A percentile compares a stretch with the other conserved stretches of the same genome.
phyloP scores from a whole-genome alignment of 306 rosid species.

The Rubus idaeus region DNA sequence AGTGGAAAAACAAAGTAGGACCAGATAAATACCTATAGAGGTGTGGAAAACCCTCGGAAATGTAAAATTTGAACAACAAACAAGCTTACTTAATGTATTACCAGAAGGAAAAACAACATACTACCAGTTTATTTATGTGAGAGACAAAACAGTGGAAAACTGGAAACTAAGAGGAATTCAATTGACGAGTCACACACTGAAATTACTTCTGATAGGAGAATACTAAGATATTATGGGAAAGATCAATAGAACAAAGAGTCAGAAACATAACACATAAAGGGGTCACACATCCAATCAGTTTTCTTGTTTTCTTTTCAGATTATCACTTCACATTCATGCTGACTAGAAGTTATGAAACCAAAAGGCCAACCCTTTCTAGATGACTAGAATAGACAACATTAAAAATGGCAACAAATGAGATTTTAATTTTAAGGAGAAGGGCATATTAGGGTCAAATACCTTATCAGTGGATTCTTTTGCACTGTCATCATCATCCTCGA shows the following conservation, averaged over 20 bases:
- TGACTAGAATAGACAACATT: not conserved
- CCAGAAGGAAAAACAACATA: not conserved
- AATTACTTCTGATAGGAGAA: not conserved
- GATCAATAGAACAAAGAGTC: not conserved
- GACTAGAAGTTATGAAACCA: not conserved
- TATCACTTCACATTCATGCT: not conserved
- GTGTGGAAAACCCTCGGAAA: not conserved
- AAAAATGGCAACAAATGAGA: not conserved
- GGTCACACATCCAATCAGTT: not conserved
- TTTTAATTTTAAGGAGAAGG: not conserved
- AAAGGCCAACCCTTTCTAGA: not conserved
- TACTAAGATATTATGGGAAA: not conserved
- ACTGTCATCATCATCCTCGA: constrained; percentile 66
- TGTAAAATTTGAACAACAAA: not conserved
- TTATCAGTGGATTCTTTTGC: constrained; percentile 51
- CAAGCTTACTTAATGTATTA: not conserved
- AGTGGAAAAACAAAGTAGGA: not conserved
- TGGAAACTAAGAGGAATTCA: not conserved
- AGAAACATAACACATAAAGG: not conserved
- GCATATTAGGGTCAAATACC: constrained; percentile 36
- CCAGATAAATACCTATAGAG: not conserved
- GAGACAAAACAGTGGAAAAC: not conserved
- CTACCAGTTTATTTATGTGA: not conserved
- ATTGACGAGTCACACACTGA: not conserved
- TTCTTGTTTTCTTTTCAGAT: not conserved